phyloP scores from a whole-genome alignment of 306 rosid species.

The Potentilla sterilis region DNA sequence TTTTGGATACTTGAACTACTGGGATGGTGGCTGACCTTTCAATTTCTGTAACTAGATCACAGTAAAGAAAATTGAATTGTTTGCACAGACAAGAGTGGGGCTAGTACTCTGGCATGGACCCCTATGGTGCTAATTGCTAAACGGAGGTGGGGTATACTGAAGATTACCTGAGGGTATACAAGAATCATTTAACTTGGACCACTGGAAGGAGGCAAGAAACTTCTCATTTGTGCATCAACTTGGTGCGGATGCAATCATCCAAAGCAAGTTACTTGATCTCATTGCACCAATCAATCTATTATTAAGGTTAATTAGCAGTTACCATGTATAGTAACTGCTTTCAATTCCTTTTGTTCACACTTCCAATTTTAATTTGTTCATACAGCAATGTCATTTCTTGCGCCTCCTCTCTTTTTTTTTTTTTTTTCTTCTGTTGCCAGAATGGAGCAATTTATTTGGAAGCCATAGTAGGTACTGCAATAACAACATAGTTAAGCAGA shows the following conservation, averaged over 20 bases:
- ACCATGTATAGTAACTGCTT: not conserved
- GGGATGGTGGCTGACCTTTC: not conserved
- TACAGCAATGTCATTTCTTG: no score
- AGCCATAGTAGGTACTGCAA: not conserved
- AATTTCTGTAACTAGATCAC: not conserved
- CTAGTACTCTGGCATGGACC: not conserved
- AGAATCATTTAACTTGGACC: not conserved
- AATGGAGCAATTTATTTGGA: not conserved
- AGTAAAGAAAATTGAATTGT: not conserved
- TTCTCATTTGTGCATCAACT: not conserved
- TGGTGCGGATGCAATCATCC: not conserved
- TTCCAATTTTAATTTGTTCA: no score
- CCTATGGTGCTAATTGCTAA: not conserved
- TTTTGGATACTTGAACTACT: not conserved
- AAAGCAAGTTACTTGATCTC: not conserved
- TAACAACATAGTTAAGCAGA: not conserved
- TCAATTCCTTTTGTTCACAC: no score
- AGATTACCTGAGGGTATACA: not conserved
- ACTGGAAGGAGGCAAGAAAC: not conserved
- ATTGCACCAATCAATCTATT: not conserved
- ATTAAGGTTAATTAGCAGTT: not conserved
- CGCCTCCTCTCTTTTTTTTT: no score
- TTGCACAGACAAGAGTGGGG: not conserved
- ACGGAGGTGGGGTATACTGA: not conserved
- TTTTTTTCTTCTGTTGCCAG: not conserved